phyloP scores from a whole-genome alignment of 495 filamentous ascomycete species.

The Thermothielavioides terrestris region DNA sequence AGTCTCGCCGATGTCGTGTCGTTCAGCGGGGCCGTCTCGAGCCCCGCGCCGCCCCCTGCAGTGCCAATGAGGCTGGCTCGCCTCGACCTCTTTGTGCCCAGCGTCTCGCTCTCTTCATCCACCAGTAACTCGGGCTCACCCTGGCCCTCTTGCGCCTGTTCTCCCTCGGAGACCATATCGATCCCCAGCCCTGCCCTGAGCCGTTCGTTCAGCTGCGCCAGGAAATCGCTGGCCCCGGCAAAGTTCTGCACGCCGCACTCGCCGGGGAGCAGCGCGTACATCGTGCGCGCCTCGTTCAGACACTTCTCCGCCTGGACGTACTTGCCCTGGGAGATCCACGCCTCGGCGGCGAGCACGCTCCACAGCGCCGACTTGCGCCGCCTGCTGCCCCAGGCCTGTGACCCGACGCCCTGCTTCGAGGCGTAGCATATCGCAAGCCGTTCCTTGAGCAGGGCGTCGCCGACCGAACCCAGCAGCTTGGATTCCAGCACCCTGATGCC shows the following conservation, averaged over 20 bases:
- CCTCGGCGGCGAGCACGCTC: slow-evolving; percentile 72
- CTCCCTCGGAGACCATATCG: slow-evolving; percentile 18
- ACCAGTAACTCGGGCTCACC: slow-evolving; percentile 34
- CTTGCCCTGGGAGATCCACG: slow-evolving; percentile 68
- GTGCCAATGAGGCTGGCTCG: slow-evolving; percentile 37
- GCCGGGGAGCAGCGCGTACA: slow-evolving; percentile 56
- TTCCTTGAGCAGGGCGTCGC: slow-evolving; percentile 73
- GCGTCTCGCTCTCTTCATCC: slow-evolving; percentile 56
- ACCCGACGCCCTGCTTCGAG: slow-evolving; percentile 55
- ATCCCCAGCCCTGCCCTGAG: slow-evolving; percentile 45
- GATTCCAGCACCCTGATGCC: slow-evolving; percentile 70
- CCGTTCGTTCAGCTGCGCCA: slow-evolving; percentile 52
- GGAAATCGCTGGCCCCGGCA: slow-evolving; percentile 52
- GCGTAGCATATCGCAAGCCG: slow-evolving; percentile 77
- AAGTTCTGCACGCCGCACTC: slow-evolving; percentile 47
- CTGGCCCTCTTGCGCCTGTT: slow-evolving; percentile 28
- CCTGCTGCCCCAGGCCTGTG: slow-evolving; percentile 58
- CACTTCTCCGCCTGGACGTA: slow-evolving; percentile 60
- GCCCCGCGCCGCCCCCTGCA: slow-evolving; percentile 14
- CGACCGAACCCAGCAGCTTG: slow-evolving; percentile 60
- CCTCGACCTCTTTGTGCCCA: slow-evolving; percentile 26
- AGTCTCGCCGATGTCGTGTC: slow-evolving; percentile 12
- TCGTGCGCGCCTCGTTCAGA: slow-evolving; percentile 57
- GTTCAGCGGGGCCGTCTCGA: slow-evolving; percentile 42
- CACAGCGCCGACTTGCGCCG: slow-evolving; percentile 82